These are phyloP conservation scores for Chrysoporthe cubensis DNA, from an alignment of 2,329 filamentous ascomycete genomes.

Conservation along the genomic window DNA sequence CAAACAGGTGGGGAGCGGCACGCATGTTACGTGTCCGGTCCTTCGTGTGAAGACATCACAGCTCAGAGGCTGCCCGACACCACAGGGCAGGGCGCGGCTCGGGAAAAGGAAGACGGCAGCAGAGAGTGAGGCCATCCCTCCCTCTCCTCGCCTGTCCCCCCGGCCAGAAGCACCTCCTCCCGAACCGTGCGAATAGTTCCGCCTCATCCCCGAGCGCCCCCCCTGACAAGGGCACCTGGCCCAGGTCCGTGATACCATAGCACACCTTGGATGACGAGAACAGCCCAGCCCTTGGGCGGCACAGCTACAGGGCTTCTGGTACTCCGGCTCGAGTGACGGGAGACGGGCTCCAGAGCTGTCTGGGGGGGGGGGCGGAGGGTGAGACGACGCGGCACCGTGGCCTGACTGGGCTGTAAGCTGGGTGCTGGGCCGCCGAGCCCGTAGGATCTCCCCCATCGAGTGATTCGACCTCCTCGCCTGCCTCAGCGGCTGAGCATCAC, in stretches of 20 bases:
- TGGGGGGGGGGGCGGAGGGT: neutral
- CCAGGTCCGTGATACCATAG: neutral
- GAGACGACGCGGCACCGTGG: neutral
- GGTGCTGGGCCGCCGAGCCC: neutral
- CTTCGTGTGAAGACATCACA: neutral
- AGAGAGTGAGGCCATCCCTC: neutral
- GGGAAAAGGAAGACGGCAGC: neutral
- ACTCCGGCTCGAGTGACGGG: neutral
- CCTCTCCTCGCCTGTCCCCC: neutral
- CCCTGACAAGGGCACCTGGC: slow-evolving; percentile 6
- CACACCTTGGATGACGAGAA: slow-evolving; percentile 2
- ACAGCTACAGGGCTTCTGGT: neutral
- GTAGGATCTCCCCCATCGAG: neutral
- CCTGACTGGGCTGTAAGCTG: neutral
- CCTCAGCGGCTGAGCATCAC: neutral
- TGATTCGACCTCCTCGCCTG: neutral
- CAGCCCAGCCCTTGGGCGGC: neutral
- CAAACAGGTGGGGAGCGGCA: neutral
- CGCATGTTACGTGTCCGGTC: neutral
- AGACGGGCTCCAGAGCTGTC: neutral
- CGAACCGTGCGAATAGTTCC: slow-evolving; percentile 1
- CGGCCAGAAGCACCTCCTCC: neutral
- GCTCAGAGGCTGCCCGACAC: neutral
- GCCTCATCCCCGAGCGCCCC: slow-evolving; percentile 3
- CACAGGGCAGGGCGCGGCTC: neutral